Conservation (phyloP, 306 rosid species). For the Vigna angularis region DNA sequence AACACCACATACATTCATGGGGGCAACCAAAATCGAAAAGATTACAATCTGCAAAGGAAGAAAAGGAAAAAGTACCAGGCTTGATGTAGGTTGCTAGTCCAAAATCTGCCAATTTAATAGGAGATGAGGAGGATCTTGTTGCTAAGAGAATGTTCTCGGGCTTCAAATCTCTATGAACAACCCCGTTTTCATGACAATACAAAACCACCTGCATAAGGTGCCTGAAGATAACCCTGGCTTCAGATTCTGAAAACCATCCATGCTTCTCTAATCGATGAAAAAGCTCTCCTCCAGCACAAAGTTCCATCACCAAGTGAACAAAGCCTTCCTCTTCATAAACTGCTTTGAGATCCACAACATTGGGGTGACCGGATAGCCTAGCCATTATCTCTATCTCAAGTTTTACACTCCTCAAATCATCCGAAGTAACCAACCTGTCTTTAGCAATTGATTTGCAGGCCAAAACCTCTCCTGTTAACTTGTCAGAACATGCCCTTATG, state of each 20-base stretch:
- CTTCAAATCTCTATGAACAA: constrained; percentile 90
- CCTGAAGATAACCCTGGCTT: constrained; percentile 77
- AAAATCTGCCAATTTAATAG: constrained; percentile 86
- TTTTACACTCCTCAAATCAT: constrained; percentile 77
- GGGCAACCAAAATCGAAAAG: constrained; percentile 8
- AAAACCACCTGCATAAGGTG: constrained; percentile 83
- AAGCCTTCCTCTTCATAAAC: constrained; percentile 83
- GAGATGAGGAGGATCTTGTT: constrained; percentile 74
- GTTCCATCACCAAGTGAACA: constrained; percentile 95
- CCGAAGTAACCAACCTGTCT: constrained; percentile 75
- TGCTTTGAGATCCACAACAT: constrained; percentile 89
- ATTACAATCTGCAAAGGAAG: constrained; percentile 37
- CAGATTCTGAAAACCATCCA: constrained; percentile 74
- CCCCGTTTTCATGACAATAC: constrained; percentile 86
- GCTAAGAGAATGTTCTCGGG: constrained; percentile 87
- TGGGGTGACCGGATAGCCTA: constrained; percentile 84
- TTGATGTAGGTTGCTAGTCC: constrained; percentile 91
- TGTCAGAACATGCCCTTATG: constrained; percentile 72
- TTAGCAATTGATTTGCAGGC: constrained; percentile 91
- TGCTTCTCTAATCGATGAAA: constrained; percentile 81
- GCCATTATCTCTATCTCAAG: constrained; percentile 92
- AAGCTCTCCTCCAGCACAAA: constrained; percentile 93
- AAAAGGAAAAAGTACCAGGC: constrained; percentile 65
- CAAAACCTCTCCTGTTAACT: constrained; percentile 70
- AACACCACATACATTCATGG: constrained; percentile 22